Evolutionary conservation across 2,329 filamentous ascomycete species (phyloP).

Genomic region (Trichoderma sp.): DNA sequence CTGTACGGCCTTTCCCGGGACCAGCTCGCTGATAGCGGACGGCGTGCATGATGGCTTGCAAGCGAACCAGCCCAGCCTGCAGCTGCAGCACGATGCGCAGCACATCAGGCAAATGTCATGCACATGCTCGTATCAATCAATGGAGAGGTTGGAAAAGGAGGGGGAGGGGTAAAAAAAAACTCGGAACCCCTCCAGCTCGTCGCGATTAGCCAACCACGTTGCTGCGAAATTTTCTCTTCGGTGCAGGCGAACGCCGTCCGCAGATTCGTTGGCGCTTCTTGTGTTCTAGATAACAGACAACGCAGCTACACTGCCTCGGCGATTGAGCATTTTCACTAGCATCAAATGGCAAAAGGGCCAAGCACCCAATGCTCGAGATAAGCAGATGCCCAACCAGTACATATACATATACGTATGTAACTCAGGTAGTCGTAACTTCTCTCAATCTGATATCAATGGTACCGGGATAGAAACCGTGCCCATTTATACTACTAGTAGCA

Average conservation of each 20-base stretch:
- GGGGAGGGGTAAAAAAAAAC: background rate
- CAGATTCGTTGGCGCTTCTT: background rate
- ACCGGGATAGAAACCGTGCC: background rate
- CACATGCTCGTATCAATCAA: background rate
- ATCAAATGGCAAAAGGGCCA: background rate
- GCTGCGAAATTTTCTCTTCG: background rate
- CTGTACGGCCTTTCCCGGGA: conserved; percentile 9
- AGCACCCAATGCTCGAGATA: background rate
- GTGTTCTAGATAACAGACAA: background rate
- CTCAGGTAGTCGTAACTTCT: background rate
- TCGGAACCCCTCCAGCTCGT: conserved; percentile 23
- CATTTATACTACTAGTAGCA: conserved; percentile 3
- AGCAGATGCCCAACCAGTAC: background rate
- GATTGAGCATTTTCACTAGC: background rate
- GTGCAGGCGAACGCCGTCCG: background rate
- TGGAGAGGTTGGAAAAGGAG: background rate
- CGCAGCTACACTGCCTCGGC: background rate
- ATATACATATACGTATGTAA: background rate
- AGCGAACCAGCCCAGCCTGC: conserved; percentile 21
- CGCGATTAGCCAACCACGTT: conserved; percentile 7
- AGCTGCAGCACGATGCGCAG: conserved; percentile 17
- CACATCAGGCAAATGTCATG: conserved; percentile 25
- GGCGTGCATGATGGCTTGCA: conserved; percentile 22
- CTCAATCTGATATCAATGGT: background rate
- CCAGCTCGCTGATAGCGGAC: conserved; percentile 12